These are phyloP conservation scores for Bretziella fagacearum DNA, from an alignment of 2,329 filamentous ascomycete species.

Conservation along the genomic window DNA sequence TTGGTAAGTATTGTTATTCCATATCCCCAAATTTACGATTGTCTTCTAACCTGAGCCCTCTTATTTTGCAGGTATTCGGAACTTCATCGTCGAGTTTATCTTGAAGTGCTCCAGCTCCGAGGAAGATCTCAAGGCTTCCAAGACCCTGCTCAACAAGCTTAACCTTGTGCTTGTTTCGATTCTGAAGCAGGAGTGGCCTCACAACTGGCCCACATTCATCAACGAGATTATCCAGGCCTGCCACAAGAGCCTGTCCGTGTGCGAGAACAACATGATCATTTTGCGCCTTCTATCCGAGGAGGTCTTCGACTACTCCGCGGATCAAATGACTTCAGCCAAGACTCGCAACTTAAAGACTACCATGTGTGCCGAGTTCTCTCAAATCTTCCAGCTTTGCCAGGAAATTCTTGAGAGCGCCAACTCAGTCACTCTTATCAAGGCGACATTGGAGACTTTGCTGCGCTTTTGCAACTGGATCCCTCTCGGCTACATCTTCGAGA, in stretches of 20 bases:
- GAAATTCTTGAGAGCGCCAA: conserved; percentile 85
- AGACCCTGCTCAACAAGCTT: conserved; percentile 90
- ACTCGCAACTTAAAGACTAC: conserved; percentile 92
- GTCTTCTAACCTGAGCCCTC: conserved; percentile 4
- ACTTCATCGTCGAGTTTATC: conserved; percentile 98
- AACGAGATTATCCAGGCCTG: conserved; percentile 98
- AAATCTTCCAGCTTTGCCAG: conserved; percentile 93
- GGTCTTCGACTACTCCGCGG: conserved; percentile 96
- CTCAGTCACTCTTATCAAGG: conserved; percentile 77
- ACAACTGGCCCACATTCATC: conserved; percentile 99
- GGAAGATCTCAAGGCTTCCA: conserved; percentile 67
- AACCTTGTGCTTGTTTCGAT: conserved; percentile 96
- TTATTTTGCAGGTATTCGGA: conserved; percentile 61
- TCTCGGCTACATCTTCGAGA: conserved; percentile 96
- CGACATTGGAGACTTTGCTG: conserved; percentile 88
- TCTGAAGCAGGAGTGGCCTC: conserved; percentile 97
- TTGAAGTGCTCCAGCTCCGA: conserved; percentile 84
- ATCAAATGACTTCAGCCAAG: conserved; percentile 98
- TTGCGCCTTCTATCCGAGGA: conserved; percentile 89
- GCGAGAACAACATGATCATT: conserved; percentile 99
- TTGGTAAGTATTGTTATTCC: conserved; percentile 35
- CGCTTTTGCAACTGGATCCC: conserved; percentile 99
- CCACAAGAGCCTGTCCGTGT: conserved; percentile 87
- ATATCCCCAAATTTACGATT: conserved; percentile 1
- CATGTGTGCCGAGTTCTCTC: conserved; percentile 97